Evolutionary conservation across 768 basidiomycete genomes (phyloP), one percentile per base, ranked within the genome.

Genomic region (Pleurotus cornucopiae): DNA sequence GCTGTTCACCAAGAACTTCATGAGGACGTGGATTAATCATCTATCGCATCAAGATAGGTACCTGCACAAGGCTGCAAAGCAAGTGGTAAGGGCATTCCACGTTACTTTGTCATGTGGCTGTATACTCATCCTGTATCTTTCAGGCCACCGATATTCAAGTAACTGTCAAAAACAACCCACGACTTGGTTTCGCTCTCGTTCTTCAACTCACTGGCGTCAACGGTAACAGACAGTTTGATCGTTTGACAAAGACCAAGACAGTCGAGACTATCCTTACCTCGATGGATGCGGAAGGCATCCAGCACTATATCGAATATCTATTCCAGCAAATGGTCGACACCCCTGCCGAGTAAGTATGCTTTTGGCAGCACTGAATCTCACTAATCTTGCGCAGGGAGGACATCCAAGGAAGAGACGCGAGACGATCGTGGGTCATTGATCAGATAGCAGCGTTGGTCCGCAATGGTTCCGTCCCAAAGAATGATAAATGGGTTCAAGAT

Each of bases 11-110:
- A 88, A 88, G 63, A 94, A 97, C 68, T 91, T 97, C 64, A 94
- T 98, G 89, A 86, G 94, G 38, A 88, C 88, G 38, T 96, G 95
- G 92, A 95, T 96, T 58, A 96, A 96, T 66, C 94, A 98, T 69
- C 78, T 99, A 18, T 89, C 92, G 0, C 86, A 91, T 54, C 79
- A 79, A 45, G 95, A 98, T 69, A 82, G 94, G 49, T 89, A 94
- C 66, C 72, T 98, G 46, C 91, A 96, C 74, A 94, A 92, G 70
- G 86, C 88, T 14, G 92, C 96, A 2, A 81, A 80, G 57, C 85
- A 91, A 68, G 86, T 92, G 66, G 96, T 90, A 62, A 44, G 86
- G 69, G 46, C 37, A 47, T 11, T 34, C 41, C 48, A 14, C 14
- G 9, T 20, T 44, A 40, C 6, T 7, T 54, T 18, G 4, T 6